Evolutionary conservation across 2,329 filamentous ascomycete genomes (phyloP).

Genomic region (Aspergillus brunneoviolaceus): DNA sequence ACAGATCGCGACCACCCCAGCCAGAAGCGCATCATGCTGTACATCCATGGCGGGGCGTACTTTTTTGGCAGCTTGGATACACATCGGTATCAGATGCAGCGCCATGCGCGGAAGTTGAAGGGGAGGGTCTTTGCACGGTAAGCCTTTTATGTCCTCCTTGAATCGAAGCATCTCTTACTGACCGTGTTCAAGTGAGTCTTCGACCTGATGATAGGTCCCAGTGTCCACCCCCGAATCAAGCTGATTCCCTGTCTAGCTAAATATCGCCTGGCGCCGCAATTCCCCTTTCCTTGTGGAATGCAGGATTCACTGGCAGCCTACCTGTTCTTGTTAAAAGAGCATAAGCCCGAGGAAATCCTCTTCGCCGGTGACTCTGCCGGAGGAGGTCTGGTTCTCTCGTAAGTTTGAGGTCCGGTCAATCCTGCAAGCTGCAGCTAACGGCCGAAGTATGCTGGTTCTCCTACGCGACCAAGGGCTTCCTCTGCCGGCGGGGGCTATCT

Average conservation of each 20-base stretch:
- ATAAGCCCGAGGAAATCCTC: conserved; percentile 79
- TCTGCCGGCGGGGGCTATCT: conserved; percentile 81
- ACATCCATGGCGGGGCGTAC: conserved; percentile 91
- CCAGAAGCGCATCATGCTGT: conserved; percentile 79
- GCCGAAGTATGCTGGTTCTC: conserved; percentile 65
- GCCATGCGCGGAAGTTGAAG: conserved; percentile 90
- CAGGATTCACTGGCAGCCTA: conserved; percentile 90
- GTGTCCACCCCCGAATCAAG: not conserved
- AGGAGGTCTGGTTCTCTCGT: conserved; percentile 78
- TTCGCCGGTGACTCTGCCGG: conserved; percentile 92
- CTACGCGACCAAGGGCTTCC: conserved; percentile 81
- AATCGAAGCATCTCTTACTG: conserved; percentile 13
- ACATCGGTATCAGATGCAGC: conserved; percentile 96
- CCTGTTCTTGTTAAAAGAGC: conserved; percentile 72
- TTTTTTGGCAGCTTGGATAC: conserved; percentile 95
- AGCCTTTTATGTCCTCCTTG: conserved; percentile 10
- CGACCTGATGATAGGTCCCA: not conserved
- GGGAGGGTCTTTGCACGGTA: conserved; percentile 77
- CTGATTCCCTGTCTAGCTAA: conserved; percentile 47
- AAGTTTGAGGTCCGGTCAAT: conserved; percentile 16
- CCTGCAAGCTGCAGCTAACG: conserved; percentile 19
- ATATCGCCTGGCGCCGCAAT: conserved; percentile 89
- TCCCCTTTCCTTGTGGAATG: conserved; percentile 89
- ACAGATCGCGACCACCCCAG: conserved; percentile 44
- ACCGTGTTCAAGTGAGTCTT: conserved; percentile 24